Evolutionary conservation across 352 stramenopile genomes (phyloP).

Genomic region (Globisporangium rhizosaccharum): DNA sequence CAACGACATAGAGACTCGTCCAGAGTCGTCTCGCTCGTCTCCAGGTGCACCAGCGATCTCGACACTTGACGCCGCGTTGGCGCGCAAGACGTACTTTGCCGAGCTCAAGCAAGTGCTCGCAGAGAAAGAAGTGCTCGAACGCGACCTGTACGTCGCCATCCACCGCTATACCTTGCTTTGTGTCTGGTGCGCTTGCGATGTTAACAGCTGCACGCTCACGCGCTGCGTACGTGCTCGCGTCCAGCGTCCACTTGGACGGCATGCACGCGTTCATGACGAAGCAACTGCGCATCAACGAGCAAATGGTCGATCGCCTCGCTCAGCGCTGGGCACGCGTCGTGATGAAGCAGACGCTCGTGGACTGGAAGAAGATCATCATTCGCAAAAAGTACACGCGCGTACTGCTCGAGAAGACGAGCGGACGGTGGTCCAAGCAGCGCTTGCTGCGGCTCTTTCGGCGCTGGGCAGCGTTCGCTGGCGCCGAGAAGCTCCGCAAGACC

Average conservation of each 20-base stretch:
- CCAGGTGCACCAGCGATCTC: not conserved
- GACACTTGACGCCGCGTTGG: slow-evolving; percentile 19
- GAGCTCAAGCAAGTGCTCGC: slow-evolving; percentile 39
- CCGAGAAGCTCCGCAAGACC: slow-evolving; percentile 27
- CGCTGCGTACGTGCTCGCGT: not conserved
- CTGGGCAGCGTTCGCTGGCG: slow-evolving; percentile 36
- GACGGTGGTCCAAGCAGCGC: slow-evolving; percentile 45
- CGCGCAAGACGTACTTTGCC: slow-evolving; percentile 42
- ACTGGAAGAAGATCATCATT: slow-evolving; percentile 71
- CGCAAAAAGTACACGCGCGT: slow-evolving; percentile 71
- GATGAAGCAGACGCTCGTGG: slow-evolving; percentile 48
- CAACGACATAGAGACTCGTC: not conserved
- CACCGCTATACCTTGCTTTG: not conserved
- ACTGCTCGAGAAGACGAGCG: slow-evolving; percentile 50
- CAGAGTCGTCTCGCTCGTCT: not conserved
- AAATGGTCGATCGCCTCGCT: slow-evolving; percentile 56
- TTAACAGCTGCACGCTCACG: not conserved
- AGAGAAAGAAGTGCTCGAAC: slow-evolving; percentile 32
- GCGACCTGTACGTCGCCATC: slow-evolving; percentile 24
- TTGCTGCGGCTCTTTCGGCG: slow-evolving; percentile 35
- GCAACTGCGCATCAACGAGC: slow-evolving; percentile 54
- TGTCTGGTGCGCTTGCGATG: not conserved
- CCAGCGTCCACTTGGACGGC: slow-evolving; percentile 27
- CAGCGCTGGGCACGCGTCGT: slow-evolving; percentile 42
- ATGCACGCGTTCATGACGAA: slow-evolving; percentile 47